These are phyloP conservation scores for Neoconidiobolus thromboides DNA, from an alignment of 371 early-diverging fungal genomes.

Conservation along the genomic window DNA sequence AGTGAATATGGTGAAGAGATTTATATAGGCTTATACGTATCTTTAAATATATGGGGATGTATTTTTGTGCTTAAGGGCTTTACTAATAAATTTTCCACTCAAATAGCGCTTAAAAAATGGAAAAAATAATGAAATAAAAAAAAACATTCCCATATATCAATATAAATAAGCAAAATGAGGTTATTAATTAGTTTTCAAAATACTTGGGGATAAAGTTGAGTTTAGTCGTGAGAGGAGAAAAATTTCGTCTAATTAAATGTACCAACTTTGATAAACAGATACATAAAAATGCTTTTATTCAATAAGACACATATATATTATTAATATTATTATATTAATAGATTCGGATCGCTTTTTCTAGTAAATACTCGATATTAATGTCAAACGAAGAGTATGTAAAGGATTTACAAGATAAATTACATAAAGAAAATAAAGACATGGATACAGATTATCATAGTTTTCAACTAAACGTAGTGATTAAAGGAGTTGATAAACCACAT, in stretches of 20 bases:
- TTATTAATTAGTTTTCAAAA: conserved; percentile 8
- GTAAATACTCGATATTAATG: conserved; percentile 17
- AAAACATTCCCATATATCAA: too few species aligned
- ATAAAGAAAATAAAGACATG: conserved; percentile 7
- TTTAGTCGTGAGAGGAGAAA: background rate
- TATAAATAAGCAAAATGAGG: too few species aligned
- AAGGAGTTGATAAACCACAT: conserved; percentile 15
- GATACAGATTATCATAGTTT: conserved; percentile 15
- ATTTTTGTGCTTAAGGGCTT: too few species aligned
- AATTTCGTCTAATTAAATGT: background rate
- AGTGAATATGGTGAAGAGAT: too few species aligned
- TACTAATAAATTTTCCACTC: too few species aligned
- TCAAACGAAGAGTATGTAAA: conserved; percentile 15
- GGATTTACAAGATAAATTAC: conserved; percentile 12
- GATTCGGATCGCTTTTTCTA: conserved; percentile 17
- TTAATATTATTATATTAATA: background rate
- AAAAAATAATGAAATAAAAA: too few species aligned
- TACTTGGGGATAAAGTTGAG: background rate
- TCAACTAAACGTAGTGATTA: conserved; percentile 18
- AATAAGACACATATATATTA: background rate
- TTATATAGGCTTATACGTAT: too few species aligned
- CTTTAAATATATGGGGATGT: too few species aligned
- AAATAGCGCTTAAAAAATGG: too few species aligned
- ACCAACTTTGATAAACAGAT: background rate
- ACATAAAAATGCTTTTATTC: background rate